Percentiles rank a stretch among this genome's conserved stretches.
Conservation (phyloP, 352 stramenopile genomes). For the Globisporangium polare region DNA sequence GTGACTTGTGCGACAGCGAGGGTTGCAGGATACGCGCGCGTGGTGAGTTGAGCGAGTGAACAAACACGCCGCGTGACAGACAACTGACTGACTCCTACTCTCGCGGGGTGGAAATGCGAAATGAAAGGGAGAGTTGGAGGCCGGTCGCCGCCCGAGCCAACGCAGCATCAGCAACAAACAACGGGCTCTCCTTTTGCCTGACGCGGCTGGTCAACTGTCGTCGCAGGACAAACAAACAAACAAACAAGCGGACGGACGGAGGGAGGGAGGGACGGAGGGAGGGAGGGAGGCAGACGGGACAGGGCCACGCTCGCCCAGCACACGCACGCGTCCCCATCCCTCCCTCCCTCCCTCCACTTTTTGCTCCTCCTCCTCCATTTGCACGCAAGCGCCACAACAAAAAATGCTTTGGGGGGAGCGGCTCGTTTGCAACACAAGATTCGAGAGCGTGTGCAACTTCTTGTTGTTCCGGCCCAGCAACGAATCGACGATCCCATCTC, state of each 20-base stretch:
- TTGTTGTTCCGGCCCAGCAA: too few species aligned
- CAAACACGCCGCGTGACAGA: not conserved
- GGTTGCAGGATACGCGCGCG: not conserved
- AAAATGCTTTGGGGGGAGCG: not conserved
- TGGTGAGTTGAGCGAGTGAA: not conserved
- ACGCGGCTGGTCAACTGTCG: not conserved
- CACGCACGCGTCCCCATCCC: not conserved
- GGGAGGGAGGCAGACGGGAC: not conserved
- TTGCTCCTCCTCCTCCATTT: not conserved
- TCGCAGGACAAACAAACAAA: too few species aligned
- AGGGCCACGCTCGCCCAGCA: too few species aligned
- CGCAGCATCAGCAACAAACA: not conserved
- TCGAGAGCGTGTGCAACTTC: too few species aligned
- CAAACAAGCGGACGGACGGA: too few species aligned
- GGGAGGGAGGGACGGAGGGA: too few species aligned
- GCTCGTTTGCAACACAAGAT: not conserved
- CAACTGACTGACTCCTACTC: conserved; percentile 19
- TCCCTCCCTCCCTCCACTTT: not conserved
- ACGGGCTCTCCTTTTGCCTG: not conserved
- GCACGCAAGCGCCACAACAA: not conserved
- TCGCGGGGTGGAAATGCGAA: conserved; percentile 32
- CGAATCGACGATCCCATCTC: too few species aligned
- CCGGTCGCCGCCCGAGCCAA: not conserved
- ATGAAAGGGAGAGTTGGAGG: conserved; percentile 19
- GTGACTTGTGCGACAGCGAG: not conserved